phyloP scores from a whole-genome alignment of 257 asterid genomes.

The Leonotis leonurus region DNA sequence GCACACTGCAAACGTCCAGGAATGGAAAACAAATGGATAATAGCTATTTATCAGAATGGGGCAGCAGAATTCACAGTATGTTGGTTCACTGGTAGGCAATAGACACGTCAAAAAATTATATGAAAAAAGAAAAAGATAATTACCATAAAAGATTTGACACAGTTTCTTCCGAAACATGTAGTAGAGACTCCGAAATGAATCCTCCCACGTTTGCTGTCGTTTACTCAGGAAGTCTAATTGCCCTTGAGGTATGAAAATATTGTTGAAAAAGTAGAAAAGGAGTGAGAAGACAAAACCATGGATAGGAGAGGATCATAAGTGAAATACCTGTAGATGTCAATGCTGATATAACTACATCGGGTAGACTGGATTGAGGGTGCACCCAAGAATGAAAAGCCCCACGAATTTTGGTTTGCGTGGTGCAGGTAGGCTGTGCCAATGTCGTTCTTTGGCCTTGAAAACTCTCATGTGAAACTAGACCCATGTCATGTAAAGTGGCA shows the following conservation, averaged over 20 bases:
- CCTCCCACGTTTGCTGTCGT: conserved; percentile 84
- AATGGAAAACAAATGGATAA: conserved; percentile 2
- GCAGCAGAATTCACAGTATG: too few species aligned
- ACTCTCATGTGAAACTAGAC: conserved; percentile 28
- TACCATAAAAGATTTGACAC: conserved; percentile 86
- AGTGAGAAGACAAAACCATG: conserved; percentile 4
- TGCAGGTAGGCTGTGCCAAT: conserved; percentile 33
- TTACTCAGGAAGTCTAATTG: conserved; percentile 64
- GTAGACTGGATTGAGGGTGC: conserved; percentile 82
- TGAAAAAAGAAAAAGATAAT: conserved; percentile 11
- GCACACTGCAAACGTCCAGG: conserved; percentile 58
- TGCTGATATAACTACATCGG: conserved; percentile 68
- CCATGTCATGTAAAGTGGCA: conserved; percentile 33
- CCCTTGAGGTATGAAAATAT: conserved; percentile 31
- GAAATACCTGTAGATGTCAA: conserved; percentile 59
- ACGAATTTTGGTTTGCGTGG: conserved; percentile 15
- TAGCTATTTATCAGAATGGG: too few species aligned
- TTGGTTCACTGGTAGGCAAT: too few species aligned
- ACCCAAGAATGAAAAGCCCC: conserved; percentile 63
- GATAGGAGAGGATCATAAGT: conserved; percentile 3
- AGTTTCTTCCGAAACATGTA: conserved; percentile 72
- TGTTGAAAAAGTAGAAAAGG: background rate
- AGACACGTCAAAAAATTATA: background rate
- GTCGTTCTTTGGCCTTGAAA: conserved; percentile 22
- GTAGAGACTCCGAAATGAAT: conserved; percentile 83